These are phyloP conservation scores for Lachnellula occidentalis DNA, from an alignment of 2,329 filamentous ascomycete genomes.

Conservation along the genomic window DNA sequence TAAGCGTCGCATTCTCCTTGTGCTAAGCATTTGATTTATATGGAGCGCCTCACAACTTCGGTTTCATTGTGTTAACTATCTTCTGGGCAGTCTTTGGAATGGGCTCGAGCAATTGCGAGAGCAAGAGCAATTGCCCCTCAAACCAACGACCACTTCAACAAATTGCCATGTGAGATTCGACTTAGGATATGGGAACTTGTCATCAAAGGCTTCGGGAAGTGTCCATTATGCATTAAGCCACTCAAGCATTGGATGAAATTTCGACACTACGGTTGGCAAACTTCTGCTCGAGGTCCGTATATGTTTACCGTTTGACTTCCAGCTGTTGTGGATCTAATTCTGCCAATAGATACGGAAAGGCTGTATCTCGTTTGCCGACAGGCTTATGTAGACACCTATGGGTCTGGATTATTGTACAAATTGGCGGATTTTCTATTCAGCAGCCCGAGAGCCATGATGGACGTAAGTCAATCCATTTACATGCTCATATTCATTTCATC, in stretches of 20 bases:
- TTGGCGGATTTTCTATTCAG: constrained; percentile 3
- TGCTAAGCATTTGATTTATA: not conserved
- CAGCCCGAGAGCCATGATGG: constrained; percentile 6
- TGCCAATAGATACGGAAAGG: constrained; percentile 1
- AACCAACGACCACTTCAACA: constrained; percentile 2
- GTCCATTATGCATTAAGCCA: not conserved
- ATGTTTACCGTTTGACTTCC: too few relatives aligned
- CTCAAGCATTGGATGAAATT: too few relatives aligned
- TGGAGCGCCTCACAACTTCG: not conserved
- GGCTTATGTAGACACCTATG: constrained; percentile 8
- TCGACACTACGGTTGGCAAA: too few relatives aligned
- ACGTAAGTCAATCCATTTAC: not conserved
- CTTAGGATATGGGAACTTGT: constrained; percentile 7
- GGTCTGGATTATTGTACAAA: constrained; percentile 7
- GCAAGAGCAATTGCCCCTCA: constrained; percentile 4
- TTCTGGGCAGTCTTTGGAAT: constrained; percentile 2
- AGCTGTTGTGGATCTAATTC: not conserved
- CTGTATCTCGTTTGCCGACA: constrained; percentile 10
- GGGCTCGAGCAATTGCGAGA: constrained; percentile 8
- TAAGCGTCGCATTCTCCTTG: not conserved
- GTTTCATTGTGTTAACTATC: not conserved
- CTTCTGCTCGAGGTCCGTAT: not conserved
- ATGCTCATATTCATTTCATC: not conserved
- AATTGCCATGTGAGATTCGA: constrained; percentile 8
- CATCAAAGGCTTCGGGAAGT: not conserved